phyloP scores from a whole-genome alignment of 768 basidiomycete species.

The Podaxis sp. region DNA sequence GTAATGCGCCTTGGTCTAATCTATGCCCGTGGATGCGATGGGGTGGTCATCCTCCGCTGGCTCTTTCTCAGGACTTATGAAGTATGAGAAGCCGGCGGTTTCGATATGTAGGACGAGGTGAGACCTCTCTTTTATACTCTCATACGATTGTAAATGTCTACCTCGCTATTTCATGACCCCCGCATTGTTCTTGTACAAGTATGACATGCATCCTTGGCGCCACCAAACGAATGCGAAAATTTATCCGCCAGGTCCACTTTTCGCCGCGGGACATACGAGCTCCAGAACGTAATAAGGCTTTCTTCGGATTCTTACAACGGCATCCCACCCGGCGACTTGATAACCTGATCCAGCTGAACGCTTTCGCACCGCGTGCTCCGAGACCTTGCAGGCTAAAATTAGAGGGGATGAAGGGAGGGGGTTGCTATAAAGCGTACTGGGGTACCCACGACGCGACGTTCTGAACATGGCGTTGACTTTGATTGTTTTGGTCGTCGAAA shows the following conservation, averaged over 20 bases:
- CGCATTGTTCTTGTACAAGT: no score
- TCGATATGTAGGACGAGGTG: neutral
- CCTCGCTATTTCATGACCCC: neutral
- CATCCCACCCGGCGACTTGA: neutral
- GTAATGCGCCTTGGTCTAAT: neutral
- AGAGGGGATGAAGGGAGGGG: neutral
- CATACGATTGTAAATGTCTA: neutral
- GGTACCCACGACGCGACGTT: neutral
- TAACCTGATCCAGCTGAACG: neutral
- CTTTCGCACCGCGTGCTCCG: conserved; percentile 6
- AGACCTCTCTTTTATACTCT: neutral
- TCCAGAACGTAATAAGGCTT: neutral
- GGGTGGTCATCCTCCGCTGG: no score
- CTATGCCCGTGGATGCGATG: no score
- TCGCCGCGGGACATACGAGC: neutral
- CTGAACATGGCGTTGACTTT: neutral
- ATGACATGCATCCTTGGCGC: no score
- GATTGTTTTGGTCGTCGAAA: neutral
- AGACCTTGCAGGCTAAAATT: neutral
- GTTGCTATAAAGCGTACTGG: conserved; percentile 12
- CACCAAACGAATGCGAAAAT: neutral
- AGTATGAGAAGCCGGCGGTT: conserved; percentile 6
- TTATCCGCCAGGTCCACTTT: conserved; percentile 7
- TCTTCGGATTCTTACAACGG: neutral
- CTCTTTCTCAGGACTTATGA: neutral